Conservation (phyloP, 2,329 filamentous ascomycete genomes). For the Xylaria sp. region DNA sequence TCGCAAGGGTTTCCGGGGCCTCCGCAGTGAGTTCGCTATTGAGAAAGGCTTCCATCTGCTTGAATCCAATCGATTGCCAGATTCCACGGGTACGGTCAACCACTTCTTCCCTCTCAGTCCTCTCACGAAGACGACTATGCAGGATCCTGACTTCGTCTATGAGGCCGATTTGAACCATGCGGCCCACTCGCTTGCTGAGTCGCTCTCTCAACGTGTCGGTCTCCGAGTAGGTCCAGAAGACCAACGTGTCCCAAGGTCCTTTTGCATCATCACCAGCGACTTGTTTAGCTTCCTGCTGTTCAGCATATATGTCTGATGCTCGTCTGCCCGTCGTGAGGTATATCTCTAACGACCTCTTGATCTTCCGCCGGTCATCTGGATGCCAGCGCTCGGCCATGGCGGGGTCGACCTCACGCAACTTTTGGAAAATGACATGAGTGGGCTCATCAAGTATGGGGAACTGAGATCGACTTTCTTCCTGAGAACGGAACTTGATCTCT, state of each 20-base stretch:
- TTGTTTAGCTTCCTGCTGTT: slow-evolving; percentile 68
- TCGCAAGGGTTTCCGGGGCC: slow-evolving; percentile 57
- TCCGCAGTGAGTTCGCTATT: slow-evolving; percentile 53
- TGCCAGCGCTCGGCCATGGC: slow-evolving; percentile 93
- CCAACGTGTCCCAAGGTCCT: slow-evolving; percentile 65
- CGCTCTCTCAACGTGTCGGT: slow-evolving; percentile 73
- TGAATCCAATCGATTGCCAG: slow-evolving; percentile 97
- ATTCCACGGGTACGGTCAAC: slow-evolving; percentile 85
- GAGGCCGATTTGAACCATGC: slow-evolving; percentile 75
- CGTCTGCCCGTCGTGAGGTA: slow-evolving; percentile 82
- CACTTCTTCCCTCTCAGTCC: slow-evolving; percentile 56
- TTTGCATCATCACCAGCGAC: slow-evolving; percentile 29
- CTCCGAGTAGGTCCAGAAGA: slow-evolving; percentile 90
- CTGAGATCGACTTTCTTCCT: slow-evolving; percentile 54
- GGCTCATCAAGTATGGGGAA: slow-evolving; percentile 78
- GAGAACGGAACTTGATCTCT: slow-evolving; percentile 47
- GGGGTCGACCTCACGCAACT: slow-evolving; percentile 83
- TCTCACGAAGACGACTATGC: slow-evolving; percentile 52
- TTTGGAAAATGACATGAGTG: slow-evolving; percentile 76
- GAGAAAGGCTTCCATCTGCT: slow-evolving; percentile 84
- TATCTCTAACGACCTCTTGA: slow-evolving; percentile 88
- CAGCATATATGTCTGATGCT: slow-evolving; percentile 87
- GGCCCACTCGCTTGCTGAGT: slow-evolving; percentile 80
- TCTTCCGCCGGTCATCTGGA: slow-evolving; percentile 90
- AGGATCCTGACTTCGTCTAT: slow-evolving; percentile 61